phyloP scores from a whole-genome alignment of 2,329 filamentous ascomycete genomes.

The Fusarium burgessii region DNA sequence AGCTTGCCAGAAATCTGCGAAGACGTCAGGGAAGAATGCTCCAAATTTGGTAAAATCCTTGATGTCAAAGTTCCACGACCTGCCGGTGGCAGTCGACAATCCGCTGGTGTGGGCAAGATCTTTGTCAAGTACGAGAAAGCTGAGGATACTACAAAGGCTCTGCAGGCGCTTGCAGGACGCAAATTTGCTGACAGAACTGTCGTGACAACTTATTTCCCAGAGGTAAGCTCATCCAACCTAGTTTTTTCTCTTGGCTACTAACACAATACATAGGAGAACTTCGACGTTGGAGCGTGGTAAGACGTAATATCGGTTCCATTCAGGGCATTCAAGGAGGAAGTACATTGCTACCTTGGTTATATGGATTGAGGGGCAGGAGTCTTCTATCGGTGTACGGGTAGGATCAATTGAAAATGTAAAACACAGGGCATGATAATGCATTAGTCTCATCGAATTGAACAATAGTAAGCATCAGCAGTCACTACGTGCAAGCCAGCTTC shows the following conservation, averaged over 20 bases:
- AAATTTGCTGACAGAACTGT: constrained; percentile 98
- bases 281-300: constrained; percentile 91
- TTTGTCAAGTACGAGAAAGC: constrained; percentile 90
- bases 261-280: constrained; percentile 79
- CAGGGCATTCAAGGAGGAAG: constrained; percentile 6
- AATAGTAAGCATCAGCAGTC: not conserved
- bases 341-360: constrained; percentile 33
- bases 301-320: constrained; percentile 28
- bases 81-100: constrained; percentile 82
- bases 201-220: constrained; percentile 95
- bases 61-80: constrained; percentile 96
- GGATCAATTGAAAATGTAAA: constrained; percentile 48
- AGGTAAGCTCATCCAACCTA: constrained; percentile 65
- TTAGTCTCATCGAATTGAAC: constrained; percentile 28
- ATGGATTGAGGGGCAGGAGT: constrained; percentile 33
- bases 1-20: constrained; percentile 85
- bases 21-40: constrained; percentile 92
- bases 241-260: constrained; percentile 39
- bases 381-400: constrained; percentile 40
- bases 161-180: constrained; percentile 89
- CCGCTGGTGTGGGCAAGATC: constrained; percentile 94
- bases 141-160: constrained; percentile 83
- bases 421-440: constrained; percentile 42
- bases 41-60: constrained; percentile 86
- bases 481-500: not conserved